Conservation (phyloP, 1,139 yeast species). For the Yamadazyma dushanensis region DNA sequence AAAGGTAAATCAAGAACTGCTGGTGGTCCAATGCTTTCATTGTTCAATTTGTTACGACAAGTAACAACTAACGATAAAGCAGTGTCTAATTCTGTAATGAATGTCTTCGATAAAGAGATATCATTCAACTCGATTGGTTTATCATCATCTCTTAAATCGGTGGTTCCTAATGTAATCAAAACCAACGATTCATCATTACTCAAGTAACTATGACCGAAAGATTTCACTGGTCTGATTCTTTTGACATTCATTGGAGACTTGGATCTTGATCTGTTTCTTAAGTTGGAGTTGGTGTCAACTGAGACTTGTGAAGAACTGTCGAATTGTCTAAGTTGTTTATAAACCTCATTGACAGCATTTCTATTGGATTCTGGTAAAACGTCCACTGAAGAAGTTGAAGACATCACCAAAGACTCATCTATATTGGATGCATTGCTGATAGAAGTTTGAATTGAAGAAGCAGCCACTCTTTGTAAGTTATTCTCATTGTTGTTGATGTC, state of each 20-base stretch:
- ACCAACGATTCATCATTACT: conserved; percentile 64
- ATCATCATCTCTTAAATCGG: conserved; percentile 64
- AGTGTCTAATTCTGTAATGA: conserved; percentile 82
- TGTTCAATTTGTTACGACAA: conserved; percentile 45
- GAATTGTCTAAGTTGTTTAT: conserved; percentile 39
- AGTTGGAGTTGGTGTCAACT: conserved; percentile 10
- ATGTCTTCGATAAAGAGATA: conserved; percentile 64
- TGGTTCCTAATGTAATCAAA: conserved; percentile 81
- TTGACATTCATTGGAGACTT: conserved; percentile 29
- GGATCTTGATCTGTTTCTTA: conserved; percentile 20
- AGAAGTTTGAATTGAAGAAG: conserved; percentile 18
- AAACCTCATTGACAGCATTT: conserved; percentile 37
- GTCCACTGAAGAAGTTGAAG: conserved; percentile 34
- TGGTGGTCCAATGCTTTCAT: conserved; percentile 59
- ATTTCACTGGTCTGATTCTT: conserved; percentile 58
- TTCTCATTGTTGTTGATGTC: conserved; percentile 42
- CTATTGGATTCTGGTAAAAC: conserved; percentile 41
- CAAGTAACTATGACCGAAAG: conserved; percentile 83
- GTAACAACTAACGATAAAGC: conserved; percentile 78
- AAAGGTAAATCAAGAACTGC: conserved; percentile 77
- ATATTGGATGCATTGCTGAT: conserved; percentile 5
- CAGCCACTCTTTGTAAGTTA: conserved; percentile 35
- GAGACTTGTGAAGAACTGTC: conserved; percentile 20
- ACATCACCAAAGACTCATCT: conserved; percentile 16
- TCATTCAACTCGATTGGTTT: conserved; percentile 71